A percentile compares a stretch with the other conserved stretches of the same genome.
phyloP scores from a whole-genome alignment of 2,329 filamentous ascomycete species.

The Aureobasidium zeae region DNA sequence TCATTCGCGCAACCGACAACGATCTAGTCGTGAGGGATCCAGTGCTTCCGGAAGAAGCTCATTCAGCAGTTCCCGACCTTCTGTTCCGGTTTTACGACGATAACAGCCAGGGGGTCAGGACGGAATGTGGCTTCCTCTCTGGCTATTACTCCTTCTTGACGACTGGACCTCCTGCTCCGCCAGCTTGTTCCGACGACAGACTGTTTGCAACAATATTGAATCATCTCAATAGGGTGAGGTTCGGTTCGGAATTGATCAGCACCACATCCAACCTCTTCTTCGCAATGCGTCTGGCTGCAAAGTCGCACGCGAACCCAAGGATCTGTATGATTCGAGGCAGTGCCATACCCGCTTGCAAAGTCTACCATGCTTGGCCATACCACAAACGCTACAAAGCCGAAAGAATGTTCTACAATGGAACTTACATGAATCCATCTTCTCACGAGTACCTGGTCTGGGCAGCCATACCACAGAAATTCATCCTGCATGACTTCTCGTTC shows the following conservation, averaged over 20 bases:
- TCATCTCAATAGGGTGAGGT: neutral
- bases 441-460: slow-evolving; percentile 7
- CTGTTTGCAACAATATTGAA: neutral
- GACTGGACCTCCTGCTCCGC: neutral
- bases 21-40: neutral
- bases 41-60: neutral
- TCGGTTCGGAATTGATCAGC: neutral
- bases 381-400: neutral
- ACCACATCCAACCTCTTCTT: slow-evolving; percentile 5
- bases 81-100: slow-evolving; percentile 5
- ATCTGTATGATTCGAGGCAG: neutral
- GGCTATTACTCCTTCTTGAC: neutral
- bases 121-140: neutral
- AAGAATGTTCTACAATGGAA: neutral
- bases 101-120: neutral
- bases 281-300: neutral
- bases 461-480: neutral
- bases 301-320: neutral
- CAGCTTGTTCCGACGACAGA: neutral
- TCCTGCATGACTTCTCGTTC: slow-evolving; percentile 3
- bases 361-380: neutral
- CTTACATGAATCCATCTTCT: neutral
- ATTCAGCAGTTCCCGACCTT: neutral
- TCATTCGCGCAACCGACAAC: neutral
- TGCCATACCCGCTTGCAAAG: neutral